Evolutionary conservation across 257 asterid genomes (phyloP), one percentile per base, ranked within the genome.

Genomic region (Penstemon eatonii): DNA sequence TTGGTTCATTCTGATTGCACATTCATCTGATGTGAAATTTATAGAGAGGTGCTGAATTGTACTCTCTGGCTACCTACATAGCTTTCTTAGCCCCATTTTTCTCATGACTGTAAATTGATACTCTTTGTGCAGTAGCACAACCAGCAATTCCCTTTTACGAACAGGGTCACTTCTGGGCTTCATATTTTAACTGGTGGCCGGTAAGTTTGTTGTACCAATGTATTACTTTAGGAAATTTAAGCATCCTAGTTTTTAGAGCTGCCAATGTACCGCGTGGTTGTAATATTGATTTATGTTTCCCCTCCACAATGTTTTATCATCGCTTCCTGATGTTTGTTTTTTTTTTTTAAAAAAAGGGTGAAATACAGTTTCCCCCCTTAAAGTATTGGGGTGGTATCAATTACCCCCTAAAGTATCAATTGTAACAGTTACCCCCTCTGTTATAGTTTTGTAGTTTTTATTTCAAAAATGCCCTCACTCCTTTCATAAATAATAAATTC

Each of bases 1-100:
- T 58, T 61, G 56, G 57, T 67, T 64, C 56, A 60, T 70, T 77
- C 66, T 59, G 72, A 46, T 67, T 70, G 65, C 19, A 76, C 56
- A 13, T 54, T 74, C 60, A 53, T 71, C 73, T 18, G 51, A 72
- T 57, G 44, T 13, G 70, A 40, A 56, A 18, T n/a, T 36, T 33
- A 51, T 54, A 18, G 57, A 68, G 73, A 69, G 53, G 33, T 75
- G 73, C 46, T 37, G 37, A 60, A 46, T 78, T 74, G 47, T 71
- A 69, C 65, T 71, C 37, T 62, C 64, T 12, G 56, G 66, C 65
- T 63, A 60, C 60, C 56, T 72, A 65, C 39, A 49, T 51, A 68
- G 71, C 63, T 66, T 64, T 68, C 19, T 8, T 66, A 10, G 53
- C 62, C 59, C 15, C 53, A 54, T 58, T 65, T 71, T 46, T 45